Conservation (phyloP, 2,329 filamentous ascomycete species). For the Golovinomyces cichoracearum region DNA sequence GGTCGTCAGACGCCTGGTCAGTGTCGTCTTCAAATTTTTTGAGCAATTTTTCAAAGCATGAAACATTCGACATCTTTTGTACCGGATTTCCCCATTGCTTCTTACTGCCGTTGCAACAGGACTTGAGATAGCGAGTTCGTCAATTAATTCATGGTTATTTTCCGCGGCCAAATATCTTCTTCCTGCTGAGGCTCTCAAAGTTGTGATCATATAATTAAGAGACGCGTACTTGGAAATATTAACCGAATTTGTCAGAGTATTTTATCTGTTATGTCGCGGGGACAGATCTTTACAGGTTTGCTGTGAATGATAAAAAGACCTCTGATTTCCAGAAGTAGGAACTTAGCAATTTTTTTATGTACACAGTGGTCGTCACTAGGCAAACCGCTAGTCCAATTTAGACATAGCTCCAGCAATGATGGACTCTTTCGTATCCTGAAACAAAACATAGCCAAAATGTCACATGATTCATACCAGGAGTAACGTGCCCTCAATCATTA, state of each 20-base stretch:
- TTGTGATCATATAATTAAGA: background rate
- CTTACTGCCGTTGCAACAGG: background rate
- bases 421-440: no score
- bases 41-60: background rate
- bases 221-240: background rate
- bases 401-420: no score
- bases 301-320: no score
- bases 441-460: no score
- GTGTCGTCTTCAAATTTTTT: background rate
- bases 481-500: no score
- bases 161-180: background rate
- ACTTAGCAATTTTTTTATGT: no score
- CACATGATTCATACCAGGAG: no score
- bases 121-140: background rate
- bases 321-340: no score
- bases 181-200: background rate
- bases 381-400: no score
- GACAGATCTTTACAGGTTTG: no score
- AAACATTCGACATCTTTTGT: background rate
- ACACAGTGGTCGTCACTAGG: no score
- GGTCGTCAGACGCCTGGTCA: background rate
- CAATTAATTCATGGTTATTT: background rate
- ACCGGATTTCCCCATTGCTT: background rate
- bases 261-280: no score
- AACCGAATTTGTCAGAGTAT: background rate